phyloP scores from a whole-genome alignment of 148 eudicot genomes.

The Silene conica region DNA sequence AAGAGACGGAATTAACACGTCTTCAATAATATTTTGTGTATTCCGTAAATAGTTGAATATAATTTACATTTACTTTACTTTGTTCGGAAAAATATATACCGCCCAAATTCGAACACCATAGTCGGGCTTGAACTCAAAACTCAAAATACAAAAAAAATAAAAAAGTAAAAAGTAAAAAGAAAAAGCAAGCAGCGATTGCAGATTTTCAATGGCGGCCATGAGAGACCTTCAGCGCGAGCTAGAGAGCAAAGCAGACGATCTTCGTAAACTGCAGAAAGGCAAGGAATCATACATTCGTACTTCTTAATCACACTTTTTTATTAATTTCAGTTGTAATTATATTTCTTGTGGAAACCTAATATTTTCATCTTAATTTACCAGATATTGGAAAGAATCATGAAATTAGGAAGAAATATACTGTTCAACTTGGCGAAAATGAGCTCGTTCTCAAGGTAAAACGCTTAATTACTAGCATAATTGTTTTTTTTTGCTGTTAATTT shows the following conservation, averaged over 20 bases:
- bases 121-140: too few species aligned
- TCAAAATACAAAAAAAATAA: background rate
- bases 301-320: background rate
- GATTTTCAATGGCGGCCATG: conserved; percentile 30
- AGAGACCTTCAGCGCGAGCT: conserved; percentile 47
- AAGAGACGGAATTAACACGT: too few species aligned
- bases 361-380: conserved; percentile 19
- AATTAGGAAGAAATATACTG: conserved; percentile 87
- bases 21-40: too few species aligned
- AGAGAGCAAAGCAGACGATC: conserved; percentile 52
- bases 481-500: background rate
- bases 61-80: too few species aligned
- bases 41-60: too few species aligned
- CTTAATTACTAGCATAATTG: background rate
- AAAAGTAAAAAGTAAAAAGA: background rate
- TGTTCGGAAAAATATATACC: too few species aligned
- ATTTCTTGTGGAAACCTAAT: background rate
- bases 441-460: conserved; percentile 78
- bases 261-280: conserved; percentile 56
- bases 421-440: conserved; percentile 97
- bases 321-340: too few species aligned
- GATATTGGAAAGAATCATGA: conserved; percentile 94
- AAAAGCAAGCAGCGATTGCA: background rate
- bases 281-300: background rate
- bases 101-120: too few species aligned